Evolutionary conservation across 2,329 filamentous ascomycete species (phyloP).

Genomic region (Arthrocladium fulminans): DNA sequence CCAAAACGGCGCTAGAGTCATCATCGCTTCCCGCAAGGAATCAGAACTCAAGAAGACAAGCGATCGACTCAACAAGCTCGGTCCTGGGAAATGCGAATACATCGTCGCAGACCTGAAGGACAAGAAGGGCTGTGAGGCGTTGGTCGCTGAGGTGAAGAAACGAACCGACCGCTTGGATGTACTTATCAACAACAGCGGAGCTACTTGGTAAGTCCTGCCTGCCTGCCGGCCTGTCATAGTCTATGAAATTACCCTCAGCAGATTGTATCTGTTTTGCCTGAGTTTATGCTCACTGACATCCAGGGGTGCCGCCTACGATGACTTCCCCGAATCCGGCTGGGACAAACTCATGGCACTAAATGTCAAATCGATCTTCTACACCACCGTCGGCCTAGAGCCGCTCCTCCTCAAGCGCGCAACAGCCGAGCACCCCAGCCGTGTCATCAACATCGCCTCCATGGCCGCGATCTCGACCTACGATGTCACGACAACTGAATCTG

Average conservation of each 20-base stretch:
- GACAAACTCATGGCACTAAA: slow-evolving; percentile 49
- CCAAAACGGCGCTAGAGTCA: slow-evolving; percentile 44
- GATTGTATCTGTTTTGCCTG: background rate
- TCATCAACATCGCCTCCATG: slow-evolving; percentile 48
- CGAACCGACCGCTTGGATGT: slow-evolving; percentile 37
- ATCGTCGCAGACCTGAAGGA: slow-evolving; percentile 46
- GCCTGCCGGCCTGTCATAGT: background rate
- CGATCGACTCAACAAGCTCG: slow-evolving; percentile 41
- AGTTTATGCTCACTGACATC: no score
- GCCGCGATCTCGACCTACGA: slow-evolving; percentile 36
- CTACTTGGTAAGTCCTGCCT: slow-evolving; percentile 33
- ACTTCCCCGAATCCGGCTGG: slow-evolving; percentile 51
- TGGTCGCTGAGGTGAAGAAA: slow-evolving; percentile 42
- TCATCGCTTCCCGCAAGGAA: slow-evolving; percentile 47
- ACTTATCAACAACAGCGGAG: slow-evolving; percentile 46
- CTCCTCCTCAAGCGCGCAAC: slow-evolving; percentile 40
- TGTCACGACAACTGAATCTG: slow-evolving; percentile 38
- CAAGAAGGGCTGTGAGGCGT: slow-evolving; percentile 41
- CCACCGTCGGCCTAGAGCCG: slow-evolving; percentile 37
- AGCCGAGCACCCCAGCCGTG: slow-evolving; percentile 36
- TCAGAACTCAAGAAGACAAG: slow-evolving; percentile 41
- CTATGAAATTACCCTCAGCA: background rate
- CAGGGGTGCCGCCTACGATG: slow-evolving; percentile 45
- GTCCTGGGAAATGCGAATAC: slow-evolving; percentile 43
- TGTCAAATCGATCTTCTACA: slow-evolving; percentile 46